Percentiles rank a stretch among this genome's conserved stretches.
phyloP scores from a whole-genome alignment of 495 filamentous ascomycete genomes.

The Pyrenula aspistea region DNA sequence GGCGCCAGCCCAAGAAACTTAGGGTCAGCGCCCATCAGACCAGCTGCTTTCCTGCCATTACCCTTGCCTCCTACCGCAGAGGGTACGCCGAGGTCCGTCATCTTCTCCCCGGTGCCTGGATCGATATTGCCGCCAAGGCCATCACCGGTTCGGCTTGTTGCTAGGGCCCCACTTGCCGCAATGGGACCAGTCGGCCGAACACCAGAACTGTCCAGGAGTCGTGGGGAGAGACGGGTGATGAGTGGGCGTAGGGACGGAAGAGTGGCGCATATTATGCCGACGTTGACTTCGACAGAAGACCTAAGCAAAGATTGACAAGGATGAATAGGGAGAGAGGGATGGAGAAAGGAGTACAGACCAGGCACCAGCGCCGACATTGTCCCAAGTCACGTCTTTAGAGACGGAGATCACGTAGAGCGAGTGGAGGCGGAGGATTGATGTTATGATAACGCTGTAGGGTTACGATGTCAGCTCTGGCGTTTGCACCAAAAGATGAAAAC shows the following conservation, averaged over 20 bases:
- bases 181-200: no score
- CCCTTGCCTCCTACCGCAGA: conserved; percentile 2
- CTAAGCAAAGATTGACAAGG: no score
- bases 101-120: conserved; percentile 8
- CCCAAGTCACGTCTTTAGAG: conserved; percentile 36
- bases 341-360: conserved; percentile 45
- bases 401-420: conserved; percentile 30
- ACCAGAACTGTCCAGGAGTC: no score
- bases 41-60: conserved; percentile 3
- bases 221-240: conserved; percentile 24
- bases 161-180: conserved; percentile 15
- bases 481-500: conserved; percentile 21
- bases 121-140: conserved; percentile 12
- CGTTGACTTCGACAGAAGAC: no score
- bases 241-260: conserved; percentile 39
- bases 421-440: conserved; percentile 40
- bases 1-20: conserved; percentile 8
- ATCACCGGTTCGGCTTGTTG: conserved; percentile 14
- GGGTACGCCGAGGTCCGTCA: conserved; percentile 10
- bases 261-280: no score
- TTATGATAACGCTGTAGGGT: conserved; percentile 35
- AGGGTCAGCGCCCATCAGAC: background rate
- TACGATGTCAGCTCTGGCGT: conserved; percentile 16
- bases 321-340: conserved; percentile 45
- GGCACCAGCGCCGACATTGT: conserved; percentile 39